Base-by-base conservation (phyloP, 768 basidiomycete genomes). In the Pisolithus tinctorius region DNA sequence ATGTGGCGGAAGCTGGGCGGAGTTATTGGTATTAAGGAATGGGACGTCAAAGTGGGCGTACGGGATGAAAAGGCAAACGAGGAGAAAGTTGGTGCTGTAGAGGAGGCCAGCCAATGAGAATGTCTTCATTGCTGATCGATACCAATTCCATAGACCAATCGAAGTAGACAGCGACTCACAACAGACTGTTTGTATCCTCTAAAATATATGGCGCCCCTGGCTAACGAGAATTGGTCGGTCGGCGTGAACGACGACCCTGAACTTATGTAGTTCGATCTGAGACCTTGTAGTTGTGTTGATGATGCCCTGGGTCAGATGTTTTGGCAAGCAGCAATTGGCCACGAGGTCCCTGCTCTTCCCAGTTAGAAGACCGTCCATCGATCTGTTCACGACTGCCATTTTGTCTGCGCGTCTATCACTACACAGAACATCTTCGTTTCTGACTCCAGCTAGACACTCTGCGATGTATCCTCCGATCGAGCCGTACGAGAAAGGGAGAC, bases 1-100 rank as follows among this genome's bases (percentile, higher is more conserved):
- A 76, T 72, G 37, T 95, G 93, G 93, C 72, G 72, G 42, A 66
- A 69, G 47, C 70, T 86, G 20, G 93, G 92, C 2, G 87, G 75
- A 1, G 73, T 60, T 47, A 71, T 92, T 23, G 92, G 92, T 1
- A 63, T 84, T 31, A 83, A 78, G 61, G 92, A 95, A 63, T 89
- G 83, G 80, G 84, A 88, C 23, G 83, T 86, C 58, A 92, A 90
- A 64, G 41, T 64, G 37, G 51, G 55, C 7, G 51, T 58, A 17
- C 57, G 57, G 10, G 64, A 64, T 38, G 58, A 52, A 31, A 7
- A 51, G 6, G 7, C 8, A 3, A 34, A 9, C 13, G 49, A 31
- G 34, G 34, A 43, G 20, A 31, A 16, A 23, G 10, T 48, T 4
- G n/a, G 10, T 23, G 42, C n/a, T 6, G 38, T 55, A 9, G 47